Percentiles rank a stretch among this genome's conserved stretches.
Evolutionary conservation across 176 grass and related monocot species (phyloP).

Genomic region (Raddia guianensis): DNA sequence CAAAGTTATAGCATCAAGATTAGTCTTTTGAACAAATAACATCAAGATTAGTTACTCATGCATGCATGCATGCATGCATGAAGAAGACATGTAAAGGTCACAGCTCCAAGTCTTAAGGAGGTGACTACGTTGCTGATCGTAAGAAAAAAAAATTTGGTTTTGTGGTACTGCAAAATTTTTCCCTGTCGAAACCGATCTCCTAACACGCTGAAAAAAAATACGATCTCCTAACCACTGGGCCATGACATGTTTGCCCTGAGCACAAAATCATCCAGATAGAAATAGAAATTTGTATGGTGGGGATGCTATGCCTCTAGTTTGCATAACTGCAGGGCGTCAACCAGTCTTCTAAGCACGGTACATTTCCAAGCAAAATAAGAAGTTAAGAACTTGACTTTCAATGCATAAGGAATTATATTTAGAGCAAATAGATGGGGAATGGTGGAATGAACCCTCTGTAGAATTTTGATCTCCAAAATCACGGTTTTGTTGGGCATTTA

Average conservation of each 20-base stretch:
- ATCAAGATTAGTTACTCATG: background rate
- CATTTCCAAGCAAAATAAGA: background rate
- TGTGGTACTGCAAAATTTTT: background rate
- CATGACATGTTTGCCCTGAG: background rate
- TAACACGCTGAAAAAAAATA: no score
- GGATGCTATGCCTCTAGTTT: background rate
- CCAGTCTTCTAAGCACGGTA: no score
- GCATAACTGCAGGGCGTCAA: background rate
- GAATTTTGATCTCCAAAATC: background rate
- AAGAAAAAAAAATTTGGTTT: background rate
- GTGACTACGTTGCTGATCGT: background rate
- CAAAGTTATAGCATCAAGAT: background rate
- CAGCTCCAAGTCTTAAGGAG: background rate
- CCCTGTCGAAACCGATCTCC: background rate
- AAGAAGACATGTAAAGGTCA: background rate
- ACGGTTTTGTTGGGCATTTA: background rate
- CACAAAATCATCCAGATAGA: background rate
- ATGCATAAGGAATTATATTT: background rate
- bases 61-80: background rate
- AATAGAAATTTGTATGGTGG: background rate
- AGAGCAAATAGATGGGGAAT: background rate
- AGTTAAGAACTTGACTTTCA: background rate
- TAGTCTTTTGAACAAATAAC: background rate
- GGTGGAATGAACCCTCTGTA: background rate
- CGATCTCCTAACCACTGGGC: background rate